These are phyloP conservation scores for Pyrenula aspistea DNA, from an alignment of 495 filamentous ascomycete genomes.

Conservation along the genomic window DNA sequence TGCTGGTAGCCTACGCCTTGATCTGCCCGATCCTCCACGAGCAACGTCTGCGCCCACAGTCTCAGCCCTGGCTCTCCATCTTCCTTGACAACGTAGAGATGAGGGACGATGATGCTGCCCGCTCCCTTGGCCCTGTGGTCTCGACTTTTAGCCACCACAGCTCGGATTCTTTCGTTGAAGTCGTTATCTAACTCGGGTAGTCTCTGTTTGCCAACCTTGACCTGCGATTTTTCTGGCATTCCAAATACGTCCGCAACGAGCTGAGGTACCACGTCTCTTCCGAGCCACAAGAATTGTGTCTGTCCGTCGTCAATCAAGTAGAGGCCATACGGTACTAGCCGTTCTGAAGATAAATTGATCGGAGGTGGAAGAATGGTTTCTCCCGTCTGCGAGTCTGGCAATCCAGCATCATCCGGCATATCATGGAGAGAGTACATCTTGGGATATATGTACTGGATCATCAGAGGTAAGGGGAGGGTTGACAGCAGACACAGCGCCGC, in stretches of 20 bases:
- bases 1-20: slow-evolving; percentile 83
- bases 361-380: slow-evolving; percentile 79
- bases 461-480: slow-evolving; percentile 77
- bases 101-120: slow-evolving; percentile 82
- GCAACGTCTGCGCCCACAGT: slow-evolving; percentile 90
- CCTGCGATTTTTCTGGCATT: slow-evolving; percentile 58
- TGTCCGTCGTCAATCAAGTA: slow-evolving; percentile 97
- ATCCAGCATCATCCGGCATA: slow-evolving; percentile 90
- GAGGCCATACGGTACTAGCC: slow-evolving; percentile 83
- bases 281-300: slow-evolving; percentile 96
- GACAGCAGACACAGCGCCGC: slow-evolving; percentile 87
- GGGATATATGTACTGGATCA: slow-evolving; percentile 97
- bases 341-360: slow-evolving; percentile 76
- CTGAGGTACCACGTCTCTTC: slow-evolving; percentile 82
- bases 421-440: slow-evolving; percentile 89
- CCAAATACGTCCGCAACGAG: slow-evolving; percentile 86
- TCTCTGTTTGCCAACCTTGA: slow-evolving; percentile 82
- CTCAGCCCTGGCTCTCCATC: slow-evolving; percentile 93
- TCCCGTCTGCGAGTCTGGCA: slow-evolving; percentile 72
- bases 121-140: slow-evolving; percentile 76
- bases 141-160: slow-evolving; percentile 80
- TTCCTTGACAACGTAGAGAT: slow-evolving; percentile 86
- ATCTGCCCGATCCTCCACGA: slow-evolving; percentile 92
- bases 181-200: slow-evolving; percentile 85
- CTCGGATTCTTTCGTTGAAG: slow-evolving; percentile 87